Conservation (phyloP, 192 early-diverging fungal genomes). For the Mortierella claussenii region DNA sequence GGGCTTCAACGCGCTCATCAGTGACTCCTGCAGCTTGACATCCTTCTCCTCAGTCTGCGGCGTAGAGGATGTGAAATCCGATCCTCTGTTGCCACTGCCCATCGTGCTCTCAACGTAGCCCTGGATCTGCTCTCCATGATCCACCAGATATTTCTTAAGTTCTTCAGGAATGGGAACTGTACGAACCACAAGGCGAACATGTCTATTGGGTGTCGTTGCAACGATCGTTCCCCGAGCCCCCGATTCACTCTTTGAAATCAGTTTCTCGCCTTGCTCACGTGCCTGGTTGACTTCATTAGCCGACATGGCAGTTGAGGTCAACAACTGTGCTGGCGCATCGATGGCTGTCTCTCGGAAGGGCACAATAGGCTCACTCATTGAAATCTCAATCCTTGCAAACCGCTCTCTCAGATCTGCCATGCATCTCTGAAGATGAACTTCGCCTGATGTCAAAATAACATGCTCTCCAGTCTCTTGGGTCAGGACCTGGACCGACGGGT, state of each 20-base stretch:
- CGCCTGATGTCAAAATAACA: constrained; percentile 96
- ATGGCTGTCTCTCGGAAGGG: constrained; percentile 97
- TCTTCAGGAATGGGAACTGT: constrained; percentile 75
- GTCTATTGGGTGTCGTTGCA: constrained; percentile 69
- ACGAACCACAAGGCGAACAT: constrained; percentile 69
- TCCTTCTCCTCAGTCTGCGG: constrained; percentile 1
- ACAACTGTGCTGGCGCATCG: constrained; percentile 37
- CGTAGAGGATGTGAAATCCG: background rate
- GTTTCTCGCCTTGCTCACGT: constrained; percentile 55
- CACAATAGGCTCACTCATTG: constrained; percentile 94
- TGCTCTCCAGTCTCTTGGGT: constrained; percentile 96
- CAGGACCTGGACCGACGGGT: constrained; percentile 93
- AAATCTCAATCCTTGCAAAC: constrained; percentile 94
- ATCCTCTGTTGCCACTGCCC: constrained; percentile 15
- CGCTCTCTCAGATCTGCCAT: constrained; percentile 93
- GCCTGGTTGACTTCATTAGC: constrained; percentile 36
- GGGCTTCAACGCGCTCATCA: constrained; percentile 20
- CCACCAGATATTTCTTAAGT: constrained; percentile 67
- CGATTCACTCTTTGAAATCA: constrained; percentile 47
- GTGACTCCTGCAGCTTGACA: constrained; percentile 18
- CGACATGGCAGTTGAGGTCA: constrained; percentile 29
- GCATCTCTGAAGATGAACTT: constrained; percentile 91
- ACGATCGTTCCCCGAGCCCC: constrained; percentile 72
- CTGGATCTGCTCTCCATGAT: constrained; percentile 61
- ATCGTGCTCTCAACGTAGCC: constrained; percentile 24